Conservation (phyloP, 2,329 filamentous ascomycete genomes). For the Arthrobotrys pseudoclavata region DNA sequence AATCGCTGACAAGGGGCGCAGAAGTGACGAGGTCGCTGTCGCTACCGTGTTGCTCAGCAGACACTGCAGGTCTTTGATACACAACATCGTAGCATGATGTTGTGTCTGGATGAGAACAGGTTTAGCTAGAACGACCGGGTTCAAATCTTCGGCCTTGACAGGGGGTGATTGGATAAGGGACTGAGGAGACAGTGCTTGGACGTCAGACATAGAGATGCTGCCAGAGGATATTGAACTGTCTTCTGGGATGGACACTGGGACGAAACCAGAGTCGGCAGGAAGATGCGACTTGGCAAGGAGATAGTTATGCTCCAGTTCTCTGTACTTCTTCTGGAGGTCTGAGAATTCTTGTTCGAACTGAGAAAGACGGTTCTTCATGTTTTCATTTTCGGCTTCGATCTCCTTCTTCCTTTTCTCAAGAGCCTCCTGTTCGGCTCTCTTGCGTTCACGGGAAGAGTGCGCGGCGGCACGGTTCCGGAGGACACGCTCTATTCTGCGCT, state of each 20-base stretch:
- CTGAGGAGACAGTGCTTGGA: constrained; percentile 60
- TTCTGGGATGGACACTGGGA: constrained; percentile 56
- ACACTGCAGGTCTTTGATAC: constrained; percentile 94
- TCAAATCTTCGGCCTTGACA: constrained; percentile 57
- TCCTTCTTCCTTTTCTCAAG: constrained; percentile 76
- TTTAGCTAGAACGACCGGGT: constrained; percentile 26
- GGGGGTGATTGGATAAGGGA: constrained; percentile 59
- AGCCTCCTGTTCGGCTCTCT: constrained; percentile 88
- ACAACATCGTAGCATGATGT: constrained; percentile 99
- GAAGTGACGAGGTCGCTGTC: constrained; percentile 56
- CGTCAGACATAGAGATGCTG: constrained; percentile 61
- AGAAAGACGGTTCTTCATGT: constrained; percentile 75
- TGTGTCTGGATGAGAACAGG: constrained; percentile 79
- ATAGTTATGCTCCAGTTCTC: constrained; percentile 66
- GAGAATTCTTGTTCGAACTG: constrained; percentile 73
- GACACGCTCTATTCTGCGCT: constrained; percentile 95
- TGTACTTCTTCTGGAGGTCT: constrained; percentile 69
- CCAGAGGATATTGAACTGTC: constrained; percentile 46
- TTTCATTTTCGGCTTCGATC: constrained; percentile 79
- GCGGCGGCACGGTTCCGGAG: constrained; percentile 95
- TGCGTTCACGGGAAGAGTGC: constrained; percentile 94
- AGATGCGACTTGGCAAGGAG: constrained; percentile 60
- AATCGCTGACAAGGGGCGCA: constrained; percentile 52
- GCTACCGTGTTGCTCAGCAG: constrained; percentile 66
- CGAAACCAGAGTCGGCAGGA: constrained; percentile 51